Conservation (phyloP, 495 filamentous ascomycete species). For the Penicillium alfredii region DNA sequence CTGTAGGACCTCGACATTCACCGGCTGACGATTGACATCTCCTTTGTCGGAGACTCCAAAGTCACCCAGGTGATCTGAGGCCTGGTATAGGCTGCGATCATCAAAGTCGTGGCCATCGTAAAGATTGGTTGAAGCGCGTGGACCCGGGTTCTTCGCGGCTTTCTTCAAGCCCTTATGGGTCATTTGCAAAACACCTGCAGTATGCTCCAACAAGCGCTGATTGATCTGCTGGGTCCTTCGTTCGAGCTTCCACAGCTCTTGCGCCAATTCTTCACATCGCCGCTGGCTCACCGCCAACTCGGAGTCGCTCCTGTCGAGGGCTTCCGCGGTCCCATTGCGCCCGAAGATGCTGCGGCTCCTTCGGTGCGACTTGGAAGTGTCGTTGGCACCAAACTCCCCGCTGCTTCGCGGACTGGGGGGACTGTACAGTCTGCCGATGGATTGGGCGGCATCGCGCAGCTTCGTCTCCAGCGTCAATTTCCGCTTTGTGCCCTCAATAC, state of each 20-base stretch:
- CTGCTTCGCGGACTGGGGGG: slow-evolving; percentile 39
- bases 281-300: slow-evolving; percentile 67
- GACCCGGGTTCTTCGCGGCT: slow-evolving; percentile 41
- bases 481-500: slow-evolving; percentile 71
- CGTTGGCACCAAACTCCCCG: slow-evolving; percentile 28
- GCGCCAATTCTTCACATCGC: slow-evolving; percentile 79
- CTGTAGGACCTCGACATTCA: slow-evolving; percentile 36
- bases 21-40: slow-evolving; percentile 14
- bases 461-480: slow-evolving; percentile 90
- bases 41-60: no score
- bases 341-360: slow-evolving; percentile 50
- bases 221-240: slow-evolving; percentile 66
- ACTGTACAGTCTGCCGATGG: slow-evolving; percentile 71
- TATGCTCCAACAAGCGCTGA: slow-evolving; percentile 74
- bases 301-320: slow-evolving; percentile 56
- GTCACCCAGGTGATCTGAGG: slow-evolving; percentile 60
- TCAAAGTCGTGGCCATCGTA: slow-evolving; percentile 64
- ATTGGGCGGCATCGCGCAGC: slow-evolving; percentile 85
- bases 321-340: slow-evolving; percentile 22
- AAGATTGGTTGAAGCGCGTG: slow-evolving; percentile 63
- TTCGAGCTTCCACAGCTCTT: slow-evolving; percentile 73
- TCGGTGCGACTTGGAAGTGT: slow-evolving; percentile 20
- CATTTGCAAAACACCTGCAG: slow-evolving; percentile 82
- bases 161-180: slow-evolving; percentile 65
- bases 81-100: slow-evolving; percentile 71